These are phyloP conservation scores for Pichia membranifaciens DNA, from an alignment of 805 yeast genomes.

Conservation along the genomic window DNA sequence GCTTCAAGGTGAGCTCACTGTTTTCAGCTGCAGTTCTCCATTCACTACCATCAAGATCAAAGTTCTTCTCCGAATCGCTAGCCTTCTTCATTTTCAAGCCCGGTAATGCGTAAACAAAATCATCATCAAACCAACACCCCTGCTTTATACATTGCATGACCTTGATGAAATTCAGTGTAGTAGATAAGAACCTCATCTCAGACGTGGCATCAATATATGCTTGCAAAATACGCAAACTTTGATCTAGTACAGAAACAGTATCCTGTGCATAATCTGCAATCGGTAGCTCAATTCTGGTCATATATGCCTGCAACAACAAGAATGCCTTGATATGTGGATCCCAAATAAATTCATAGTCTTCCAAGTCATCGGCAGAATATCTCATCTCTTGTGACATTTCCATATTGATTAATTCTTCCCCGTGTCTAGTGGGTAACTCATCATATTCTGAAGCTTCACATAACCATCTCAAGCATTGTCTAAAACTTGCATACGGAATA, in stretches of 20 bases:
- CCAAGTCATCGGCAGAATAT: slow-evolving; percentile 52
- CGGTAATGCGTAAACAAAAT: slow-evolving; percentile 54
- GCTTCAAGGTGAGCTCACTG: slow-evolving; percentile 29
- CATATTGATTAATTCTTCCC: slow-evolving; percentile 80
- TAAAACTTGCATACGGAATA: slow-evolving; percentile 38
- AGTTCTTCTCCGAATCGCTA: slow-evolving; percentile 15
- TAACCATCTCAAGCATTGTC: slow-evolving; percentile 57
- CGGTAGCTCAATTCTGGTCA: slow-evolving; percentile 72
- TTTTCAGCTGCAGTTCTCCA: slow-evolving; percentile 1
- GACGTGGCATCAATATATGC: slow-evolving; percentile 88
- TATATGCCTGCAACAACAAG: slow-evolving; percentile 65
- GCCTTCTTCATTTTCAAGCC: slow-evolving; percentile 32
- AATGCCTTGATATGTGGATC: slow-evolving; percentile 83
- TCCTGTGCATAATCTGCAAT: slow-evolving; percentile 95
- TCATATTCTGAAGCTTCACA: slow-evolving; percentile 71
- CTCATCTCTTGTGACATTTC: slow-evolving; percentile 75
- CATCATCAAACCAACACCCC: slow-evolving; percentile 79
- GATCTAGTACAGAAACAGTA: slow-evolving; percentile 88
- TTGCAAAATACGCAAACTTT: slow-evolving; percentile 86
- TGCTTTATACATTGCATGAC: slow-evolving; percentile 87
- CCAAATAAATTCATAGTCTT: slow-evolving; percentile 62
- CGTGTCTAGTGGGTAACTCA: slow-evolving; percentile 85
- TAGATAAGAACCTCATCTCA: slow-evolving; percentile 65
- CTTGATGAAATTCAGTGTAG: slow-evolving; percentile 56
- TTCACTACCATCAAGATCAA: slow-evolving; percentile 32